Evolutionary conservation across 345 rosid species (phyloP).

Genomic region (Ailanthus altissimus): DNA sequence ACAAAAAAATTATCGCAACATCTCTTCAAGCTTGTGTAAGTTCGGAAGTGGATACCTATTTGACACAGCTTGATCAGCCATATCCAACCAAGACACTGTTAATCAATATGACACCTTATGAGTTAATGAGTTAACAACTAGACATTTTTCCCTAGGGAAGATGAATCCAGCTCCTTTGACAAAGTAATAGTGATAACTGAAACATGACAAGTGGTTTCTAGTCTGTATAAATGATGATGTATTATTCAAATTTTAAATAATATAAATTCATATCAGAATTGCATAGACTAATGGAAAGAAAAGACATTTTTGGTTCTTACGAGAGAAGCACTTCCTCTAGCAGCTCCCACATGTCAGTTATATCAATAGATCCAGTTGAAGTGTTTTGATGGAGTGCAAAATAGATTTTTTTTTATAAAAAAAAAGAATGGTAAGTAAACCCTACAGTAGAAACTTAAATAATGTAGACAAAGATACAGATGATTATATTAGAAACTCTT

Average conservation of each 20-base stretch:
- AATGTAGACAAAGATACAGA: too few species aligned
- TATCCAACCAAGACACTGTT: background rate
- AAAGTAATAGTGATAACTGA: conserved; percentile 36
- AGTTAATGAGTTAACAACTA: background rate
- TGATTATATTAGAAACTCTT: too few species aligned
- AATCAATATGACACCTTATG: background rate
- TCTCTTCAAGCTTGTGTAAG: background rate
- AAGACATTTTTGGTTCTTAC: conserved; percentile 19
- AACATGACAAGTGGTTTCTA: conserved; percentile 39
- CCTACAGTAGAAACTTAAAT: background rate
- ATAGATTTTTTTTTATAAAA: background rate
- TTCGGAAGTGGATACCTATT: background rate
- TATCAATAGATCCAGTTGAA: conserved; percentile 34
- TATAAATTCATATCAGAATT: background rate
- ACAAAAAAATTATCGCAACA: background rate
- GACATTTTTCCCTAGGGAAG: conserved; percentile 32
- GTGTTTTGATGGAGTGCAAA: conserved; percentile 32
- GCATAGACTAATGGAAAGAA: background rate
- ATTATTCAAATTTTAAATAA: conserved; percentile 1
- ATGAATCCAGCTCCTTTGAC: conserved; percentile 31
- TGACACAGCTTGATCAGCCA: background rate
- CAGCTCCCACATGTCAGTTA: conserved; percentile 44
- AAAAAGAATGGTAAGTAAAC: background rate
- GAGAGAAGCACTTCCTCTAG: conserved; percentile 42
- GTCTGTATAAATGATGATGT: conserved; percentile 13